phyloP scores from a whole-genome alignment of 2,329 filamentous ascomycete species.

The Dothiorella sarmentorum region DNA sequence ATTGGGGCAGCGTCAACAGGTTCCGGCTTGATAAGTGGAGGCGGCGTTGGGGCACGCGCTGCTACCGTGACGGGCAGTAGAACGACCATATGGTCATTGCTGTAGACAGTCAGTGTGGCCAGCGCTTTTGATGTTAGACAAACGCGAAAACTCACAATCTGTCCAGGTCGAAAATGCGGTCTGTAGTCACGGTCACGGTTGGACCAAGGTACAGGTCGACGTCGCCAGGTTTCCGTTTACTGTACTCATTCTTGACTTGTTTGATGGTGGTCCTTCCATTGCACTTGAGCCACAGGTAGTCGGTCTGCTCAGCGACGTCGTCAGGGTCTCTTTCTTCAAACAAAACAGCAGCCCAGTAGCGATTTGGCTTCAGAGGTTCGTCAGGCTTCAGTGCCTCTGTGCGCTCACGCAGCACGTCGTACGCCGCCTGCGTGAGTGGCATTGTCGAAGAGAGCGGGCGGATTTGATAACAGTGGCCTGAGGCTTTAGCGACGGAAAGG shows the following conservation, averaged over 20 bases:
- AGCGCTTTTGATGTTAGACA: too few species aligned
- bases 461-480: background rate
- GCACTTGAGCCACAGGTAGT: constrained; percentile 38
- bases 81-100: background rate
- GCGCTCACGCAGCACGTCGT: background rate
- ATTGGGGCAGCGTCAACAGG: background rate
- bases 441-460: too few species aligned
- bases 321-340: constrained; percentile 22
- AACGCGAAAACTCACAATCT: constrained; percentile 5
- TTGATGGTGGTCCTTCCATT: constrained; percentile 21
- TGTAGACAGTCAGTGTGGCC: constrained; percentile 20
- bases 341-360: constrained; percentile 37
- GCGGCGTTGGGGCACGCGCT: too few species aligned
- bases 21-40: background rate
- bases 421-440: background rate
- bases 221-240: constrained; percentile 12
- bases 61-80: background rate
- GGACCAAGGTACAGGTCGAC: constrained; percentile 25
- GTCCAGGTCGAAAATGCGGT: background rate
- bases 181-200: background rate
- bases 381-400: constrained; percentile 23
- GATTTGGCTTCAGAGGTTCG: constrained; percentile 23
- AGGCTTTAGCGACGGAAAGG: background rate
- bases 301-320: constrained; percentile 21
- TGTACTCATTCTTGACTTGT: constrained; percentile 24